Percentiles rank a stretch among this genome's conserved stretches.
Conservation (phyloP, 2,329 filamentous ascomycete genomes). For the Helotiales sp. region DNA sequence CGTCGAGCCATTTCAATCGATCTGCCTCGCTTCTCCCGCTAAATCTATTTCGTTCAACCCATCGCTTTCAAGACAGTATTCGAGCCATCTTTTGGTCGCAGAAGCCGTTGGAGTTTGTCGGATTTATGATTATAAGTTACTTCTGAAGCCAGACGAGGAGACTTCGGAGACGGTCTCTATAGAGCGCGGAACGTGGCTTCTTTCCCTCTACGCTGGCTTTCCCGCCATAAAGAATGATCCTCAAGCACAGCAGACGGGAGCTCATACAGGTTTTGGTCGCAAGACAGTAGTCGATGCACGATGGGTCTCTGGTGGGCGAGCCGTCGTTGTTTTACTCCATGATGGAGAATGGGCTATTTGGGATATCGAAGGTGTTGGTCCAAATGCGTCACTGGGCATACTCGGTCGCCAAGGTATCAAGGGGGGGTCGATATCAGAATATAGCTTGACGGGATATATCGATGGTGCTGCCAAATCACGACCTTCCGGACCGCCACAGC, state of each 20-base stretch:
- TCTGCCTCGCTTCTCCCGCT: conserved; percentile 61
- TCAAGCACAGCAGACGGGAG: conserved; percentile 53
- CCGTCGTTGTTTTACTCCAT: conserved; percentile 61
- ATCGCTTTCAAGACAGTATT: conserved; percentile 47
- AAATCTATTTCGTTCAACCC: conserved; percentile 65
- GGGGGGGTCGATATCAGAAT: conserved; percentile 63
- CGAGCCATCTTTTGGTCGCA: conserved; percentile 62
- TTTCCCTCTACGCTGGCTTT: conserved; percentile 59
- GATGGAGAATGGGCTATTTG: conserved; percentile 73
- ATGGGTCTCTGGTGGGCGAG: conserved; percentile 65
- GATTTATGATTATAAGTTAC: conserved; percentile 64
- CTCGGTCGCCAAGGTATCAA: conserved; percentile 46
- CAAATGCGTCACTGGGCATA: conserved; percentile 52
- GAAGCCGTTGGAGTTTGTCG: conserved; percentile 61
- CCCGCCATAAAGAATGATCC: conserved; percentile 33
- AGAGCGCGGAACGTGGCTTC: conserved; percentile 66
- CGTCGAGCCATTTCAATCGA: conserved; percentile 62
- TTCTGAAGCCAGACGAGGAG: conserved; percentile 57
- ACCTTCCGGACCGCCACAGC: conserved; percentile 33
- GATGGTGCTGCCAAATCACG: conserved; percentile 54
- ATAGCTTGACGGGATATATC: conserved; percentile 62
- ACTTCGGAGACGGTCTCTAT: conserved; percentile 49
- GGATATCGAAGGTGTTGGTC: conserved; percentile 65
- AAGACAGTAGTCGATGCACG: conserved; percentile 66
- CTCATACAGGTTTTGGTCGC: conserved; percentile 52